Evolutionary conservation across 306 rosid genomes (phyloP), one percentile per base, ranked within the genome.

Genomic region (Malus sieversii): DNA sequence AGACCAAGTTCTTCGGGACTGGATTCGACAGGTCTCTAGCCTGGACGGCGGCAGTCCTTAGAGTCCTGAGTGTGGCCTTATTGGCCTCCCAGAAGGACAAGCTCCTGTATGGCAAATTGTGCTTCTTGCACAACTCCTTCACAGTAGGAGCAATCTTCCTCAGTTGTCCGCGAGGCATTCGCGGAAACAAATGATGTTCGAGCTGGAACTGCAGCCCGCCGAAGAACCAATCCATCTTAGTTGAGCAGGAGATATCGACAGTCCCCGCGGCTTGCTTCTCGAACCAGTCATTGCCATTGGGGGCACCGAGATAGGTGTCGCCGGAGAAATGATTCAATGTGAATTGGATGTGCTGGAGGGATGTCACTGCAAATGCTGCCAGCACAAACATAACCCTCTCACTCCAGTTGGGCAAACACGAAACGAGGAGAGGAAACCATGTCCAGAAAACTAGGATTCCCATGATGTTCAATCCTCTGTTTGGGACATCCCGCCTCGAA

Each of bases 121-220:
- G 89, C 66, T 86, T 86, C 83, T 78, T 86, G 81, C 87, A 86
- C 9, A 80, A 75, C 63, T 83, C 89, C 18, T 68, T 71, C 12
- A 86, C 84, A 3, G 81, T 38, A 0, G 89, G 89, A 27, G 89
- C 55, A 53, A 86, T 67, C 63, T 75, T 77, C 82, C 89, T 80
- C 75, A 86, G 65, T 22, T 86, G 89, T 81, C 83, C 80, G 5
- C 85, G 78, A 27, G 89, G 89, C 79, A 86, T 18, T 23, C 87
- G 65, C 0, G 89, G 89, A 33, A 83, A 86, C 79, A 86, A 72
- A 79, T 86, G 89, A 52, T 86, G 89, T 74, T 86, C 89, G 6
- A 86, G 83, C 79, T 86, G 89, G 64, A 86, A 86, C 72, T 86
- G 89, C 63, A 86, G 71, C 13, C 89, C 89, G 10, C 89, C 87